A percentile compares a stretch with the other conserved stretches of the same genome.
Evolutionary conservation across 139 green algal species (phyloP).

Genomic region (Nannochloris sp.): DNA sequence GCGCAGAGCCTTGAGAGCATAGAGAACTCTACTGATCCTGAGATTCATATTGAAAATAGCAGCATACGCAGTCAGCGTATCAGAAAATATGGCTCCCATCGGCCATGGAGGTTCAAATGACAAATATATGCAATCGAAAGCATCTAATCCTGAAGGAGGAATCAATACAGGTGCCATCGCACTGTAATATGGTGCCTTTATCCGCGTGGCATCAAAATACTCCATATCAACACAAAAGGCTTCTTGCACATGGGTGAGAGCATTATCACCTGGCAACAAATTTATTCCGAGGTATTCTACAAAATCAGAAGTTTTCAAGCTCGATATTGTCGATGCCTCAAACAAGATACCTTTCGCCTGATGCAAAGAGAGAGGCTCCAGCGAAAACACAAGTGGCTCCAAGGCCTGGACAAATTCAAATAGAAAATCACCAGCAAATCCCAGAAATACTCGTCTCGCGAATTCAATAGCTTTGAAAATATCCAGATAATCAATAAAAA

Average conservation of each 20-base stretch:
- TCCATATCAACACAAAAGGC: background rate
- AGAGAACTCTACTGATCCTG: background rate
- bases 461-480: background rate
- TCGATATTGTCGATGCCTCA: too few relatives aligned
- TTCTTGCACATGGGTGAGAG: background rate
- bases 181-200: background rate
- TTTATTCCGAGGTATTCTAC: too few relatives aligned
- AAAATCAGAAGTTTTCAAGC: too few relatives aligned
- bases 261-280: background rate
- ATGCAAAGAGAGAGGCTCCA: background rate
- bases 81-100: constrained; percentile 3
- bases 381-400: background rate
- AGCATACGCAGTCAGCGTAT: constrained; percentile 2
- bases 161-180: background rate
- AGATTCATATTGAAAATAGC: constrained; percentile 5
- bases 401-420: background rate
- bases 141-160: constrained; percentile 1
- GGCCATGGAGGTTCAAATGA: constrained; percentile 3
- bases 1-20: background rate
- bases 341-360: background rate
- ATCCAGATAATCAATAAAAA: background rate
- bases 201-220: background rate
- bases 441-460: background rate
- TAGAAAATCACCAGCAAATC: background rate
- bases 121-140: background rate